Percentiles rank a stretch among this genome's conserved stretches.
Conservation (phyloP, 306 rosid species). For the Pyrus pyrifolia region DNA sequence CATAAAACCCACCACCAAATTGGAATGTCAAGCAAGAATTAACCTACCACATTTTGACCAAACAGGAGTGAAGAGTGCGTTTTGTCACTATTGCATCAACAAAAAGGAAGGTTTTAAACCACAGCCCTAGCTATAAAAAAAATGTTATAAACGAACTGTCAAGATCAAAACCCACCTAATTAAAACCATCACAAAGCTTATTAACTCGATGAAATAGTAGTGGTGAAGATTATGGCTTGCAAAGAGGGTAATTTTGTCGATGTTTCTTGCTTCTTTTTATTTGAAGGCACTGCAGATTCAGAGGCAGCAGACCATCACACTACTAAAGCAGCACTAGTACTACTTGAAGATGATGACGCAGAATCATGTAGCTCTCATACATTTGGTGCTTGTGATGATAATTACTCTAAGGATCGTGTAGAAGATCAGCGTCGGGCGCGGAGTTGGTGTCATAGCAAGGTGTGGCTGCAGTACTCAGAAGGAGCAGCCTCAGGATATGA, state of each 20-base stretch:
- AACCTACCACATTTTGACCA: conserved; percentile 30
- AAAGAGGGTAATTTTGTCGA: conserved; percentile 16
- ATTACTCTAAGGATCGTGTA: background rate
- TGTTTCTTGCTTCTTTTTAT: conserved; percentile 30
- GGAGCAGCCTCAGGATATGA: background rate
- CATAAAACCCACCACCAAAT: conserved; percentile 35
- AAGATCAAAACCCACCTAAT: background rate
- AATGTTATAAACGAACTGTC: background rate
- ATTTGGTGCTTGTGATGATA: background rate
- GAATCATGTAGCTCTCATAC: conserved; percentile 31
- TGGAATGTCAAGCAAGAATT: conserved; percentile 32
- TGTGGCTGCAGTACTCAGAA: background rate
- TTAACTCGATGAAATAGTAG: background rate
- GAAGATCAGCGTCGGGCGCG: background rate
- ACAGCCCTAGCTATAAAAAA: background rate
- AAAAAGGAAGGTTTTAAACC: background rate
- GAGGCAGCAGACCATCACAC: conserved; percentile 25
- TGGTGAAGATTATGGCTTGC: conserved; percentile 17
- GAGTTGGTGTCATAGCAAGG: background rate
- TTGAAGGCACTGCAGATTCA: conserved; percentile 50
- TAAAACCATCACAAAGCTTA: background rate
- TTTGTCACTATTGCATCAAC: conserved; percentile 14
- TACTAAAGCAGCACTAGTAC: background rate
- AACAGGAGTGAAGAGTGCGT: conserved; percentile 16
- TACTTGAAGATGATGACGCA: conserved; percentile 29